Percentiles rank a stretch among this genome's conserved stretches.
These are phyloP conservation scores for Pisolithus orientalis DNA, from an alignment of 768 basidiomycete species.

Conservation along the genomic window DNA sequence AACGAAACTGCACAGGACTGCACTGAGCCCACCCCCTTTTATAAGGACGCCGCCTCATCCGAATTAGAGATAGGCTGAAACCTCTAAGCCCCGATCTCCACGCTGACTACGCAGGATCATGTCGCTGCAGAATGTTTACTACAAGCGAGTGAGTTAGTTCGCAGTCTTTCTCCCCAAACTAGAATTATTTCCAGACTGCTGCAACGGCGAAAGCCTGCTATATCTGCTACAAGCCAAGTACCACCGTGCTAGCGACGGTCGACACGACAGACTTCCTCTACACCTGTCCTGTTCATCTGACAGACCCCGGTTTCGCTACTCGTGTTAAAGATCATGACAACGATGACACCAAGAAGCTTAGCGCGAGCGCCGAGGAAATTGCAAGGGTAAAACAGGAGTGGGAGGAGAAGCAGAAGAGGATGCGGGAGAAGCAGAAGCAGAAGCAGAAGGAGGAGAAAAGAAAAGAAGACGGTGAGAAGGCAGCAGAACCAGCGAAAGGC, in stretches of 20 bases:
- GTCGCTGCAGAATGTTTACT: slow-evolving; percentile 82
- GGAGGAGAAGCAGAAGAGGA: slow-evolving; percentile 66
- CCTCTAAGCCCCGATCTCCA: not conserved
- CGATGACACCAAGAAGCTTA: slow-evolving; percentile 24
- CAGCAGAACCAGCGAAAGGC: slow-evolving; percentile 29
- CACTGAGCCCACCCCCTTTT: too few relatives aligned
- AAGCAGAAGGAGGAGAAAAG: slow-evolving; percentile 40
- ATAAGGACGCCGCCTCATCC: not conserved
- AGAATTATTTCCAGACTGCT: slow-evolving; percentile 46
- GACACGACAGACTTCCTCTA: slow-evolving; percentile 85
- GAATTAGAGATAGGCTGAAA: too few relatives aligned
- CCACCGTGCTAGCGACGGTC: slow-evolving; percentile 78
- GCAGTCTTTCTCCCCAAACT: not conserved
- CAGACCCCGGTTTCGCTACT: slow-evolving; percentile 70
- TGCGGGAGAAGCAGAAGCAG: slow-evolving; percentile 46
- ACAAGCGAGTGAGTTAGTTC: slow-evolving; percentile 65
- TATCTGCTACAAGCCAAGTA: slow-evolving; percentile 74
- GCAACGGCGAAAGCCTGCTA: slow-evolving; percentile 76
- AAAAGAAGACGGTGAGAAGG: slow-evolving; percentile 32
- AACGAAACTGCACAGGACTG: too few relatives aligned
- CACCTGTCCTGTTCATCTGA: slow-evolving; percentile 74
- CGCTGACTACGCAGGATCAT: slow-evolving; percentile 26
- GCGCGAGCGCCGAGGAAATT: slow-evolving; percentile 61
- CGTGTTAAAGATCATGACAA: slow-evolving; percentile 37
- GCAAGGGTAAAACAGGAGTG: slow-evolving; percentile 73